Base-by-base conservation (phyloP, 768 basidiomycete genomes). In the Lyophyllum decastes region DNA sequence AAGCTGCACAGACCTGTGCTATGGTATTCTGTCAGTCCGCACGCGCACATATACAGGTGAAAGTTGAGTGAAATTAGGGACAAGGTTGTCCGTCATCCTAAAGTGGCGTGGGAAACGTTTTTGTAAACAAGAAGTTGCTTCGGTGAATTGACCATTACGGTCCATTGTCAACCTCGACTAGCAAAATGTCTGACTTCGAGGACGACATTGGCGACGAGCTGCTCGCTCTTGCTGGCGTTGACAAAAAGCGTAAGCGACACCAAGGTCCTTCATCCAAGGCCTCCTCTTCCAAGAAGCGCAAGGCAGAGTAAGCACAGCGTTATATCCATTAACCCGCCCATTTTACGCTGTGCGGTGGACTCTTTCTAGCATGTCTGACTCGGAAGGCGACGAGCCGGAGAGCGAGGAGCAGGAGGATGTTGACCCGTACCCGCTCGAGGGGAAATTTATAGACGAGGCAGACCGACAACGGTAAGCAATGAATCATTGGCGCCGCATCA, bases 401-500 rank as follows among this genome's bases (percentile, higher is more conserved):
- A 88, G 84, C 58, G 89, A 90, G 64, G 84, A 82, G 54, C 82
- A 81, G 27, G 80, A 78, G 4, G 68, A 70, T 5, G 26, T 26
- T 12, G 88, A 92, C 62, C 87, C 87, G 3, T 98, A 93, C 69
- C 95, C 94, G 0, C 75, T 97, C 12, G 96, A 98, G 65, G 94
- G 93, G 49, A 92, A 93, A 72, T 98, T 92, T 68, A 82, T 82
- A 57, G 88, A 97, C 66, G 93, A 94, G 64, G 81, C 77, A 12
- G 96, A 98, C 72, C 83, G 89, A 66, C 82, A 88, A 61, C 76
- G 80, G 96, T 96, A 76, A 76, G 90, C 78, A 45, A 54, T 4
- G 35, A 21, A 5, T 21, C 50, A 46, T 49, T 63, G 52, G 26
- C 62, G 59, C 38, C 50, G 49, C 52, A 60, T 49, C 61, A 54